phyloP scores from a whole-genome alignment of 352 stramenopile species.

The Elongisporangium prolatum region DNA sequence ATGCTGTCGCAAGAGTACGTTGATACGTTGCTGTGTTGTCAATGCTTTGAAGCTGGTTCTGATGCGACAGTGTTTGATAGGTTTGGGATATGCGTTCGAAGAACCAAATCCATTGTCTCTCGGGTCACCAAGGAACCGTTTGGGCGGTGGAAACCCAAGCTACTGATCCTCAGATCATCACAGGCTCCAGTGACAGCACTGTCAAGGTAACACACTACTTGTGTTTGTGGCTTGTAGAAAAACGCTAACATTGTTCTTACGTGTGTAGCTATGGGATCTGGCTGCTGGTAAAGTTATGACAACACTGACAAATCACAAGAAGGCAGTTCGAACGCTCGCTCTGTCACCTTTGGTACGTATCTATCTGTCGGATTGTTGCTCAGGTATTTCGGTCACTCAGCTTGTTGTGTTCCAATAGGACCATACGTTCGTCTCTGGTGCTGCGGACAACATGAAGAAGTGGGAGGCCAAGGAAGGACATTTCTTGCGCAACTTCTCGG shows the following conservation, averaged over 20 bases:
- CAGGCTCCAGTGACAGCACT: slow-evolving; percentile 91
- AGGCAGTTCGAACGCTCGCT: slow-evolving; percentile 91
- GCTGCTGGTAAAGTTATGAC: slow-evolving; percentile 97
- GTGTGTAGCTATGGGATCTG: slow-evolving; percentile 94
- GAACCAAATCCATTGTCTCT: slow-evolving; percentile 95
- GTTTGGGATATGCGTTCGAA: slow-evolving; percentile 99
- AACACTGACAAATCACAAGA: slow-evolving; percentile 99
- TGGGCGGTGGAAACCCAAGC: slow-evolving; percentile 93
- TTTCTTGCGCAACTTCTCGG: slow-evolving; percentile 96
- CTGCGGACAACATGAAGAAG: slow-evolving; percentile 98
- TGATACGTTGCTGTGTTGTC: slow-evolving; percentile 25
- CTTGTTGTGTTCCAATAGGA: slow-evolving; percentile 47
- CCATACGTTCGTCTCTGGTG: slow-evolving; percentile 96
- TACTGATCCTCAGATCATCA: slow-evolving; percentile 95
- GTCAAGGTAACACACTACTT: slow-evolving; percentile 69
- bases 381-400: background rate
- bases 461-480: slow-evolving; percentile 95
- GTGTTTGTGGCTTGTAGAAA: background rate
- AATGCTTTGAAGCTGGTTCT: slow-evolving; percentile 27
- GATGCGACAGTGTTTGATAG: slow-evolving; percentile 12
- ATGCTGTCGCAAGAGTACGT: slow-evolving; percentile 77
- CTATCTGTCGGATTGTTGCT: too few species aligned
- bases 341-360: slow-evolving; percentile 76
- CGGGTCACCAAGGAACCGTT: slow-evolving; percentile 97
- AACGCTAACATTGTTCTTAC: slow-evolving; percentile 1